These are phyloP conservation scores for Raffaelea ambrosiae DNA, from an alignment of 2,329 filamentous ascomycete species.

Conservation along the genomic window DNA sequence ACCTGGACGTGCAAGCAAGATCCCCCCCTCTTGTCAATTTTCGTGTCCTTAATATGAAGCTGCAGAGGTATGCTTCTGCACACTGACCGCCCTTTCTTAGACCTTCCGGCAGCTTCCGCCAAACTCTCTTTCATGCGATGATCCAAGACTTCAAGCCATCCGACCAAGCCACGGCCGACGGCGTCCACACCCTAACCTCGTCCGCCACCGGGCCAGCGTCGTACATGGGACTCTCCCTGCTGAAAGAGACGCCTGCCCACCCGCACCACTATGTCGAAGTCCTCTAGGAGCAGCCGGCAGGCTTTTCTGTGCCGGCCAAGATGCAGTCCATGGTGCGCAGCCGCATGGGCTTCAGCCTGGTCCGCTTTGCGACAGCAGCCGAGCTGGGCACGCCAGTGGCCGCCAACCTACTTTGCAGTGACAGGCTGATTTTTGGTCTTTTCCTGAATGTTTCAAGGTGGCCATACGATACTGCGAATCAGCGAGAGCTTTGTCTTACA, in stretches of 20 bases:
- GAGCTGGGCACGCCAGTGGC: slow-evolving; percentile 6
- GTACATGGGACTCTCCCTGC: slow-evolving; percentile 22
- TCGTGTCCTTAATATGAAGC: no score
- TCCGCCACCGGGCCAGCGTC: slow-evolving; percentile 13
- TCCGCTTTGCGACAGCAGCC: slow-evolving; percentile 6
- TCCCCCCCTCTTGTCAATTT: no score
- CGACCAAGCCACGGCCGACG: slow-evolving; percentile 7
- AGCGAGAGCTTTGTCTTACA: no score
- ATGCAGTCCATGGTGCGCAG: slow-evolving; percentile 3
- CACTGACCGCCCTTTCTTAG: no score
- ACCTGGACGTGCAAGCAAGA: no score
- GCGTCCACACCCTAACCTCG: slow-evolving; percentile 13
- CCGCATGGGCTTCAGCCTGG: slow-evolving; percentile 8
- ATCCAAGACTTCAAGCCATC: slow-evolving; percentile 18
- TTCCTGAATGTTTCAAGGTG: no score
- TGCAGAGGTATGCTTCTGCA: no score
- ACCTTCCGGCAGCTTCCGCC: slow-evolving; percentile 2
- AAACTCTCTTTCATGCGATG: slow-evolving; percentile 16
- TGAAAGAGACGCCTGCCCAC: slow-evolving; percentile 24
- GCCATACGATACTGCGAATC: no score
- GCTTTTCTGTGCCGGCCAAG: slow-evolving; percentile 20
- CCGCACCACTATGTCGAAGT: slow-evolving; percentile 29
- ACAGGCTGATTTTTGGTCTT: no score
- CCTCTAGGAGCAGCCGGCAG: slow-evolving; percentile 25
- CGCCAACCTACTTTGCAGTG: slow-evolving; percentile 10